phyloP scores from a whole-genome alignment of 2,329 filamentous ascomycete species.

The Clarireedia homoeocarpa region DNA sequence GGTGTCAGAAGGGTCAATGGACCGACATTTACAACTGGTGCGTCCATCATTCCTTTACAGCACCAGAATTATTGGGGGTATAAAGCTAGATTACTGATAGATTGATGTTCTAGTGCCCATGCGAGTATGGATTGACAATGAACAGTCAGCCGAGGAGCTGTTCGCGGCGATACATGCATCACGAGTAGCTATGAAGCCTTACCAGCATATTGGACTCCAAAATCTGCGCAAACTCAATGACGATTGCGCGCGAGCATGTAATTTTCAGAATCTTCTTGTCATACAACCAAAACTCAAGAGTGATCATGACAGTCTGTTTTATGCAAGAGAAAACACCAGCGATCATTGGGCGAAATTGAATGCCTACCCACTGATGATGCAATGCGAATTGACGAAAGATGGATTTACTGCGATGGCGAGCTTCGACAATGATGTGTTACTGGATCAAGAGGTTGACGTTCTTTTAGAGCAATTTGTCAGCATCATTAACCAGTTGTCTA shows the following conservation, averaged over 20 bases:
- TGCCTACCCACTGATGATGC: conserved; percentile 15
- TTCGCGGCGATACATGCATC: neutral
- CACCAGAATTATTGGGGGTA: no score
- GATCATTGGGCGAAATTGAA: conserved; percentile 9
- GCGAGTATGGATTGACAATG: conserved; percentile 29
- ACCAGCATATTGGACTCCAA: conserved; percentile 7
- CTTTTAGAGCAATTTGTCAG: conserved; percentile 11
- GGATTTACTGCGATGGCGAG: conserved; percentile 9
- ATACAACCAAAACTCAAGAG: conserved; percentile 5
- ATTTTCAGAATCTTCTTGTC: conserved; percentile 8
- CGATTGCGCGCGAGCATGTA: conserved; percentile 1
- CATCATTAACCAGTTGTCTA: neutral
- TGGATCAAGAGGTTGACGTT: conserved; percentile 4
- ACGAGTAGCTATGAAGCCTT: conserved; percentile 29
- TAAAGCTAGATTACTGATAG: no score
- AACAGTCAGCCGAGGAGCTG: neutral
- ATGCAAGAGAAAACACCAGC: neutral
- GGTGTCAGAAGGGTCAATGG: conserved; percentile 34
- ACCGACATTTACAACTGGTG: conserved; percentile 31
- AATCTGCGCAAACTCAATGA: neutral
- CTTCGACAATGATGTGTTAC: conserved; percentile 10
- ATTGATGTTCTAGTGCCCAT: conserved; percentile 28
- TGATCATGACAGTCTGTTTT: neutral
- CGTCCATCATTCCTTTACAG: no score
- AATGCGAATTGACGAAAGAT: conserved; percentile 6